Conservation (phyloP, 2,329 filamentous ascomycete genomes). For the Hymenoscyphus infarciens region DNA sequence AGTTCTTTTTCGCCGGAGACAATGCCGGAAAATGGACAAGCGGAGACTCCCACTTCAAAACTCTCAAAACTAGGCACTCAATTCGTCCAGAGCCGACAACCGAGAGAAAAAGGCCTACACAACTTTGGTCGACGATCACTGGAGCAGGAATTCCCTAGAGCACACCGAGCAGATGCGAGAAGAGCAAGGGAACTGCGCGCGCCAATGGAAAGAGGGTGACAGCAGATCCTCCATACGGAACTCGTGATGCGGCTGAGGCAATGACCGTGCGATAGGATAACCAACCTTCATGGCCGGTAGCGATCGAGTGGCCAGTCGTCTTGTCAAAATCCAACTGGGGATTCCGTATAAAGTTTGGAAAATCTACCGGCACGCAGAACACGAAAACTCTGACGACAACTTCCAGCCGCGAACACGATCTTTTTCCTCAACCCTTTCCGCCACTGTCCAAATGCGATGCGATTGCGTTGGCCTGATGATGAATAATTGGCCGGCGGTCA, state of each 20-base stretch:
- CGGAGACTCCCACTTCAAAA: too few species aligned
- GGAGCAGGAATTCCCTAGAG: too few species aligned
- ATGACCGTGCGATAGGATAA: neutral
- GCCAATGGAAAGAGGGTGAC: neutral
- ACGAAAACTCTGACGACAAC: neutral
- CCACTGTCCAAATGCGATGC: neutral
- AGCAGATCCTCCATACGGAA: neutral
- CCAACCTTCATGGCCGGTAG: neutral
- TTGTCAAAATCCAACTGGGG: neutral
- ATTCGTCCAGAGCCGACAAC: neutral
- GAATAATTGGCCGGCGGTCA: slow-evolving; percentile 6
- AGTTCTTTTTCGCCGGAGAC: neutral
- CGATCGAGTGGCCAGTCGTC: neutral
- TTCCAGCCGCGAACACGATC: neutral
- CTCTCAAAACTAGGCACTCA: too few species aligned
- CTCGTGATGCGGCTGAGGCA: slow-evolving; percentile 10
- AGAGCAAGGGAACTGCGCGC: neutral
- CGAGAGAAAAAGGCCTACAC: neutral
- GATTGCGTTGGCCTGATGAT: neutral
- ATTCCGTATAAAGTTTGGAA: slow-evolving; percentile 3
- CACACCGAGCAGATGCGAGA: neutral
- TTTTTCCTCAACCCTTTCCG: neutral
- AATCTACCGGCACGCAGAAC: neutral
- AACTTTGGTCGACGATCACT: neutral
- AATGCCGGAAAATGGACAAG: slow-evolving; percentile 3